Percentiles rank a stretch among this genome's conserved stretches.
phyloP scores from a whole-genome alignment of 139 green algal species.

The Ulvella scutata region DNA sequence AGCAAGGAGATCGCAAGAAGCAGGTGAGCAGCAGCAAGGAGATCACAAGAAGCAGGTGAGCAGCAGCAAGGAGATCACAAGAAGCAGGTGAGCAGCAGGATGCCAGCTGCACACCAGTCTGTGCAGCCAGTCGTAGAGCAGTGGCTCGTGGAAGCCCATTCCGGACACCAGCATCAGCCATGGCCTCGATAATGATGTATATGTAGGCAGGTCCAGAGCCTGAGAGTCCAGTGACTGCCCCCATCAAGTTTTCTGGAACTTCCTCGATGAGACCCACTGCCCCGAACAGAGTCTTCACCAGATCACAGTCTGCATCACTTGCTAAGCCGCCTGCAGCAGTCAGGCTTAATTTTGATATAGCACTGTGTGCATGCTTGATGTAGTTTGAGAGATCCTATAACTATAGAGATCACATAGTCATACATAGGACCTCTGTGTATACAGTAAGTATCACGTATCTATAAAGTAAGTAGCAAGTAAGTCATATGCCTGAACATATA shows the following conservation, averaged over 20 bases:
- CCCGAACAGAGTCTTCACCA: slow-evolving; percentile 49
- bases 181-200: slow-evolving; percentile 90
- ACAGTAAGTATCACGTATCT: too few species aligned
- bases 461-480: too few species aligned
- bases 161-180: slow-evolving; percentile 82
- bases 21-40: slow-evolving; percentile 19
- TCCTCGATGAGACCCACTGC: slow-evolving; percentile 10
- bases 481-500: too few species aligned
- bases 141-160: slow-evolving; percentile 80
- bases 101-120: too few species aligned
- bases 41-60: background rate
- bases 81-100: background rate
- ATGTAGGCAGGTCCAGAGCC: slow-evolving; percentile 88
- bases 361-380: too few species aligned
- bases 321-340: too few species aligned
- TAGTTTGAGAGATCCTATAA: too few species aligned
- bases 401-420: too few species aligned
- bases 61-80: background rate
- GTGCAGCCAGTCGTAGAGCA: slow-evolving; percentile 49
- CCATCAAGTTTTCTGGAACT: slow-evolving; percentile 75
- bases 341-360: too few species aligned
- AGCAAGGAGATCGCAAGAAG: too few species aligned
- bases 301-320: slow-evolving; percentile 34
- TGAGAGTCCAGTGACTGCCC: slow-evolving; percentile 82
- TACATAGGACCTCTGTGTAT: too few species aligned